Conservation (phyloP, 345 rosid species). For the Gossypium arboreum region DNA sequence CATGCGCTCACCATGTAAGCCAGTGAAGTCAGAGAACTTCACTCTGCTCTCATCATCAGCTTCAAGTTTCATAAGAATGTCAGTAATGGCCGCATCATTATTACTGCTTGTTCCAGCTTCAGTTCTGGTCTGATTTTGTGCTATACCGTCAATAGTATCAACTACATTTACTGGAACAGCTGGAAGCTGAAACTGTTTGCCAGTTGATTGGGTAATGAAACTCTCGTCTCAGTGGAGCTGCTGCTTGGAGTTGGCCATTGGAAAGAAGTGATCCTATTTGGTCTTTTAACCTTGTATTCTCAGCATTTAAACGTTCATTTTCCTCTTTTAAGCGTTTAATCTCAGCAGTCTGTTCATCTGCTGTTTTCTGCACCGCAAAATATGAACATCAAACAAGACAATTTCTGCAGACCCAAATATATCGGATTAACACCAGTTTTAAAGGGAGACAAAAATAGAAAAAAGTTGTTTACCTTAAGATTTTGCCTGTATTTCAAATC, state of each 20-base stretch:
- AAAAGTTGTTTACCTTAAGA: neutral
- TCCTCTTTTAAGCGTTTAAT: neutral
- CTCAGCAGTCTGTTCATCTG: neutral
- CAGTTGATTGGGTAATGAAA: no score
- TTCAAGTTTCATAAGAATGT: conserved; percentile 3
- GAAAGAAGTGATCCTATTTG: neutral
- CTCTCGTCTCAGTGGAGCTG: no score
- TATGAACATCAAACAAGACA: neutral
- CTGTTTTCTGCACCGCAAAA: neutral
- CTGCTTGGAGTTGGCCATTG: neutral
- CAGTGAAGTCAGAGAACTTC: conserved; percentile 1
- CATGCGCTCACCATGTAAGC: neutral
- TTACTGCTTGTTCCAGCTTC: neutral
- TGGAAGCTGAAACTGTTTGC: no score
- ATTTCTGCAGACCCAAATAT: no score
- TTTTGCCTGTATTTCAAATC: neutral
- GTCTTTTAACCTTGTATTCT: neutral
- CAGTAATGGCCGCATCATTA: neutral
- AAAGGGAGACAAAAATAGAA: no score
- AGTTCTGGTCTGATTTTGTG: no score
- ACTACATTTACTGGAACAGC: no score
- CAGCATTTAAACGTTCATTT: neutral
- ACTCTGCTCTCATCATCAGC: conserved; percentile 9
- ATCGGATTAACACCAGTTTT: no score
- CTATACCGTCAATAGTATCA: no score